Evolutionary conservation across 2,329 filamentous ascomycete species (phyloP).

Genomic region (Aschersonia sp.): DNA sequence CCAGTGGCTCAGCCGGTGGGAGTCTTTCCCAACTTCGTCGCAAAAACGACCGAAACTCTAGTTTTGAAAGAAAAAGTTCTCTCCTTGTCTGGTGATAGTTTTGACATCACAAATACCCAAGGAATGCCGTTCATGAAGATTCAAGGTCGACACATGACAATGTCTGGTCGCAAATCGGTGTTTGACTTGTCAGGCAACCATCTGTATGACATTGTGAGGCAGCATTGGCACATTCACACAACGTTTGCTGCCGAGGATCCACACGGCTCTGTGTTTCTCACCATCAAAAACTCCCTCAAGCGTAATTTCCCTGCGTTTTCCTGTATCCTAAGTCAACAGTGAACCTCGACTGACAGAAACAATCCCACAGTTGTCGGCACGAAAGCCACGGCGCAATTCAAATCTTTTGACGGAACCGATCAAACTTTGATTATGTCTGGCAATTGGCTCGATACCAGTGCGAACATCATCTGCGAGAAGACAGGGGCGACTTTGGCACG

Average conservation of each 20-base stretch:
- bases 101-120: constrained; percentile 41
- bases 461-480: constrained; percentile 40
- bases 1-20: constrained; percentile 19
- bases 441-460: constrained; percentile 41
- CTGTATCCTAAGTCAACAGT: too few relatives aligned
- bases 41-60: constrained; percentile 29
- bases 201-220: constrained; percentile 43
- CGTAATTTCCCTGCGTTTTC: neutral
- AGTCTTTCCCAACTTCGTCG: constrained; percentile 23
- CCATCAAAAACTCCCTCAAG: constrained; percentile 33
- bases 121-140: constrained; percentile 41
- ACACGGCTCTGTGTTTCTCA: constrained; percentile 30
- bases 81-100: constrained; percentile 48
- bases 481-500: constrained; percentile 37
- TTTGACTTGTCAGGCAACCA: constrained; percentile 35
- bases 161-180: constrained; percentile 41
- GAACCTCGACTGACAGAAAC: too few relatives aligned
- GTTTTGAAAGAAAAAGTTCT: constrained; percentile 46
- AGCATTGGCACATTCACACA: constrained; percentile 32
- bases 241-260: constrained; percentile 36
- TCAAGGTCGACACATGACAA: constrained; percentile 36
- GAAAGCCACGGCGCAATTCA: constrained; percentile 43
- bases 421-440: constrained; percentile 43
- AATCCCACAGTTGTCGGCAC: constrained; percentile 29
- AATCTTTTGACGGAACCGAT: constrained; percentile 25